Base-by-base conservation (phyloP, 192 early-diverging fungal genomes). In the Gigaspora rosea region DNA sequence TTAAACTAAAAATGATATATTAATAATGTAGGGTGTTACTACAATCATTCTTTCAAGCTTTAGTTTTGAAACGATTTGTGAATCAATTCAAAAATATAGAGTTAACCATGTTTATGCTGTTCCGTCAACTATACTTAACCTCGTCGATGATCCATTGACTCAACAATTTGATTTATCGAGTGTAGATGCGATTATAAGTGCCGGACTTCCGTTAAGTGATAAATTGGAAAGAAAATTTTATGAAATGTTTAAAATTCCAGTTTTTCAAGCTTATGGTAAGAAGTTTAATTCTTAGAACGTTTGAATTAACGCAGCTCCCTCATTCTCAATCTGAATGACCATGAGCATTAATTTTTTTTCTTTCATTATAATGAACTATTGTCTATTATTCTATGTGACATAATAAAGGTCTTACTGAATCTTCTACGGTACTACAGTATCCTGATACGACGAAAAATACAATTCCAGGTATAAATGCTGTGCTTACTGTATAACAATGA, bases 211-310 rank as follows among this genome's bases (percentile, higher is more conserved):
- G 20, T 69, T 84, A 57, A 81, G 78, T 22, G 16, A 47, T 12
- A 71, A 77, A 7, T 66, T 93, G 8, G 11, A 65, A 10, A 69
- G 51, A 48, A 81, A 79, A 11, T 82, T 91, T 49, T 62, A 27
- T 27, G 27, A 27, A 27, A 27, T 27, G 27, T 27, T 27, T 27
- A 27, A 27, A 27, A 27, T 27, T 77, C 4, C 63, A 80, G 58
- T 78, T 84, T 64, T 73, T 71, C 90, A 93, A 71, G 90, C 85
- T 13, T 95, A 91, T 66, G 94, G 94, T 36, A 87, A 91, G 27
- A 87, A 91, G 27, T 27, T 27, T 27, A 27, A 27, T 27, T 27
- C 0, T 27, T 27, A 27, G 27, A 1, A 0, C 27, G 27, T 27
- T 27, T 27, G 27, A 27, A 27, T 27, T 27, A 27, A 27, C 27